Conservation (phyloP, 1,284 basidiomycete species). For the Cutaneotrichosporon sp. region DNA sequence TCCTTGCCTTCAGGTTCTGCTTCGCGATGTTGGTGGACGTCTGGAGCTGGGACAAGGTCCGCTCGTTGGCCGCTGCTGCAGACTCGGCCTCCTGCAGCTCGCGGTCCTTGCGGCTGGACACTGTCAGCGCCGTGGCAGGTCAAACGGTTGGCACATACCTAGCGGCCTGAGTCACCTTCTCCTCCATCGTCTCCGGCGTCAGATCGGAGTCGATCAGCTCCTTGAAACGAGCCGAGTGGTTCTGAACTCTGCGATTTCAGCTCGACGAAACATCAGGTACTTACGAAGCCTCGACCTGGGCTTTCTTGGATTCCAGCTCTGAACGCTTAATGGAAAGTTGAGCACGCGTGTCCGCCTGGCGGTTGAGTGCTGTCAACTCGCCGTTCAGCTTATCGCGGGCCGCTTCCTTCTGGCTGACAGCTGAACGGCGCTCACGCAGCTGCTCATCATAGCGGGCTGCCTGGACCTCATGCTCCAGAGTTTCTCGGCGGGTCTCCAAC, state of each 20-base stretch:
- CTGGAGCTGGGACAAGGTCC: constrained; percentile 63
- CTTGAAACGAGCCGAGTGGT: constrained; percentile 63
- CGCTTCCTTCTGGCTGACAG: constrained; percentile 66
- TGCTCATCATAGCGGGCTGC: constrained; percentile 68
- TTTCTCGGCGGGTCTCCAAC: constrained; percentile 62
- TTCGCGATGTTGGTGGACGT: constrained; percentile 62
- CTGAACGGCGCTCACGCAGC: constrained; percentile 62
- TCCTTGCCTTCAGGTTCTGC: constrained; percentile 64
- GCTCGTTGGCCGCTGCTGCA: constrained; percentile 58
- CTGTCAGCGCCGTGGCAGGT: neutral
- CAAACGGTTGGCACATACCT: constrained; percentile 56
- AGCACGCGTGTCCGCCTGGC: constrained; percentile 79
- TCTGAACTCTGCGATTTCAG: constrained; percentile 59
- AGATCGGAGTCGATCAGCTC: constrained; percentile 65
- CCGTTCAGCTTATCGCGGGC: constrained; percentile 67
- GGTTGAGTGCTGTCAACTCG: constrained; percentile 71
- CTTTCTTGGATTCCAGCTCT: constrained; percentile 65
- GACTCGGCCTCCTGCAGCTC: constrained; percentile 62
- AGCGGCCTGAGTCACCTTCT: constrained; percentile 62
- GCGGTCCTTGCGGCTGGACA: constrained; percentile 64
- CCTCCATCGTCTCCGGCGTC: constrained; percentile 67
- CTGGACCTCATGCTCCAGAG: constrained; percentile 62
- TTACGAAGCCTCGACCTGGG: constrained; percentile 67
- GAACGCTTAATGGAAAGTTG: constrained; percentile 72
- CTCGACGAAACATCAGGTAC: constrained; percentile 36